These are phyloP conservation scores for Russula sp. DNA, from an alignment of 768 basidiomycete genomes.

Conservation along the genomic window DNA sequence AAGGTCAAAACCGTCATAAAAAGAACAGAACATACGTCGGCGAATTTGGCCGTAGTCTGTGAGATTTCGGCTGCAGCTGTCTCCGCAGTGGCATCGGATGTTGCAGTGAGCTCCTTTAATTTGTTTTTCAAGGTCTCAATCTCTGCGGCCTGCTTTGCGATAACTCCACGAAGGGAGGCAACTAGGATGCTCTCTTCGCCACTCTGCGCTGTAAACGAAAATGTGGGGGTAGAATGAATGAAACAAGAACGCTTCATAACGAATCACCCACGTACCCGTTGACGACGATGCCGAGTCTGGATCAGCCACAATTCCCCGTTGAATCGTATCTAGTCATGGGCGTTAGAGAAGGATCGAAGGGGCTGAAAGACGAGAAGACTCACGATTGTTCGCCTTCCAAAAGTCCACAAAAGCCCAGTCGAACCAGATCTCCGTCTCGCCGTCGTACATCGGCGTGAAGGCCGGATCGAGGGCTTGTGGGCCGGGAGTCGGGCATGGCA, in stretches of 20 bases:
- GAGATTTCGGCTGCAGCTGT: conserved; percentile 7
- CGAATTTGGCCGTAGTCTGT: conserved; percentile 2
- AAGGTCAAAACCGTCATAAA: background rate
- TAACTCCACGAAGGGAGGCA: conserved; percentile 76
- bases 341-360: background rate
- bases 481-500: conserved; percentile 45
- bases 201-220: conserved; percentile 50
- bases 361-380: conserved; percentile 2
- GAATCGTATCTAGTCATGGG: conserved; percentile 58
- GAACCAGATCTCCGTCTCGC: conserved; percentile 91
- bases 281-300: conserved; percentile 63
- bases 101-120: conserved; percentile 45
- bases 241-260: background rate
- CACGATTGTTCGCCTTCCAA: conserved; percentile 97
- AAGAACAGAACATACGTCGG: conserved; percentile 16
- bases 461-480: conserved; percentile 36
- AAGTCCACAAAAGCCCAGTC: conserved; percentile 99
- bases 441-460: conserved; percentile 42
- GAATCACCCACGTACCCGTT: conserved; percentile 45
- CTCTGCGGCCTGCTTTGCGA: conserved; percentile 78
- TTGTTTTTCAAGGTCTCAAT: conserved; percentile 65
- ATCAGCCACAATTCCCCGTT: conserved; percentile 66
- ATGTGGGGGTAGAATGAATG: background rate
- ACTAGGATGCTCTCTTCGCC: conserved; percentile 75
- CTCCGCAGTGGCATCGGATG: conserved; percentile 11